phyloP scores from a whole-genome alignment of 129 eudicot genomes.

The Pittosporum tobira region DNA sequence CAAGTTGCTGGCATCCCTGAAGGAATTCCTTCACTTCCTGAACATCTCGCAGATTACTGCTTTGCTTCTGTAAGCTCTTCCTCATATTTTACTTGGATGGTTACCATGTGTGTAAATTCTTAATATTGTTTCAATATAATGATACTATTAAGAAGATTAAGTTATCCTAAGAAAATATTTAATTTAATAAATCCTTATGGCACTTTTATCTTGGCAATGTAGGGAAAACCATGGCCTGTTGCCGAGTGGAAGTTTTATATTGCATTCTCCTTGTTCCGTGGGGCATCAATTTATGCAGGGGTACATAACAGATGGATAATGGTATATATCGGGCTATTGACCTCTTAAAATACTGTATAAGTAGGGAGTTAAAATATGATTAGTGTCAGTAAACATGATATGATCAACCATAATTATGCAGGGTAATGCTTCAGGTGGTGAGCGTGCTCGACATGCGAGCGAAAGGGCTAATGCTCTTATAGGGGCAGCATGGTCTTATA shows the following conservation, averaged over 20 bases:
- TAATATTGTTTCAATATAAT: not conserved
- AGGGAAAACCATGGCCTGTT: conserved; percentile 93
- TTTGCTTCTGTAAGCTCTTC: conserved; percentile 60
- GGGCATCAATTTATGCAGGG: conserved; percentile 95
- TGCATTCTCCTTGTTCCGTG: conserved; percentile 91
- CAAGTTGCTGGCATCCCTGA: conserved; percentile 60
- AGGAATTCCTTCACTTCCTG: conserved; percentile 78
- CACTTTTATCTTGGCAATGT: conserved; percentile 17
- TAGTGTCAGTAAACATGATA: not conserved
- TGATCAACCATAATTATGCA: conserved; percentile 12
- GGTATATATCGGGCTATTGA: conserved; percentile 36
- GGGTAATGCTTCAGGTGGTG: conserved; percentile 99
- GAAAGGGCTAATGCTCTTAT: conserved; percentile 55
- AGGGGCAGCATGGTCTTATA: conserved; percentile 70
- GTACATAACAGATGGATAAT: conserved; percentile 75
- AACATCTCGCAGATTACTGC: conserved; percentile 73
- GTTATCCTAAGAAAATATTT: not conserved
- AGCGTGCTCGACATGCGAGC: conserved; percentile 70
- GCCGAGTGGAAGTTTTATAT: conserved; percentile 85
- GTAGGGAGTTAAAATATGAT: not conserved
- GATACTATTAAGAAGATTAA: too few relatives aligned
- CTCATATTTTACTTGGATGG: not conserved
- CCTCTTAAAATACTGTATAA: too few relatives aligned
- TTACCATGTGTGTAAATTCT: not conserved
- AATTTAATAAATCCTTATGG: too few relatives aligned